phyloP scores from a whole-genome alignment of 441 rosid species.

The Oxalis stricta region DNA sequence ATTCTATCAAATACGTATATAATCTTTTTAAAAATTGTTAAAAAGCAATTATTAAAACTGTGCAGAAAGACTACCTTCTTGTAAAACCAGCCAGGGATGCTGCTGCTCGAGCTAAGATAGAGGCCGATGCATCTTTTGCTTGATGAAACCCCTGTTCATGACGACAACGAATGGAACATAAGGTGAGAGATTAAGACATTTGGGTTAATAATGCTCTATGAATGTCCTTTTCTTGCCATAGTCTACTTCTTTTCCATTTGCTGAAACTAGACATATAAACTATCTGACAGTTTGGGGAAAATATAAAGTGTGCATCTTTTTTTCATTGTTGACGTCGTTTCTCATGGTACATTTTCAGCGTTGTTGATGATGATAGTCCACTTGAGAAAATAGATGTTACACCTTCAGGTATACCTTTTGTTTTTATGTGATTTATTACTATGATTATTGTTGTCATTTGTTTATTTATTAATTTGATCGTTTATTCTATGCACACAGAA shows the following conservation, averaged over 20 bases:
- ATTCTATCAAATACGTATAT: neutral
- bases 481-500: too few relatives aligned
- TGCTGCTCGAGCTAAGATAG: conserved; percentile 80
- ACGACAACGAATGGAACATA: conserved; percentile 90
- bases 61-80: conserved; percentile 66
- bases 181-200: too few relatives aligned
- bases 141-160: conserved; percentile 52
- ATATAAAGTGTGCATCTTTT: too few relatives aligned
- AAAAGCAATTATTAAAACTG: conserved; percentile 3
- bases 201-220: neutral
- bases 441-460: too few relatives aligned
- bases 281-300: too few relatives aligned
- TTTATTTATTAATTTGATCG: too few relatives aligned
- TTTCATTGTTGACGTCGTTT: conserved; percentile 4
- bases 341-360: conserved; percentile 25
- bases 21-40: neutral
- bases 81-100: conserved; percentile 83
- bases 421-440: neutral
- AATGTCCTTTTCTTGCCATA: too few relatives aligned
- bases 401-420: conserved; percentile 37
- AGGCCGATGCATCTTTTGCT: conserved; percentile 41
- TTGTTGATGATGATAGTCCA: conserved; percentile 61
- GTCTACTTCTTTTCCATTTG: too few relatives aligned
- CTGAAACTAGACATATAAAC: too few relatives aligned
- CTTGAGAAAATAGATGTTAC: conserved; percentile 24